Base-by-base conservation (phyloP, 1,284 basidiomycete genomes). In the Cutaneotrichosporon mucoides region DNA sequence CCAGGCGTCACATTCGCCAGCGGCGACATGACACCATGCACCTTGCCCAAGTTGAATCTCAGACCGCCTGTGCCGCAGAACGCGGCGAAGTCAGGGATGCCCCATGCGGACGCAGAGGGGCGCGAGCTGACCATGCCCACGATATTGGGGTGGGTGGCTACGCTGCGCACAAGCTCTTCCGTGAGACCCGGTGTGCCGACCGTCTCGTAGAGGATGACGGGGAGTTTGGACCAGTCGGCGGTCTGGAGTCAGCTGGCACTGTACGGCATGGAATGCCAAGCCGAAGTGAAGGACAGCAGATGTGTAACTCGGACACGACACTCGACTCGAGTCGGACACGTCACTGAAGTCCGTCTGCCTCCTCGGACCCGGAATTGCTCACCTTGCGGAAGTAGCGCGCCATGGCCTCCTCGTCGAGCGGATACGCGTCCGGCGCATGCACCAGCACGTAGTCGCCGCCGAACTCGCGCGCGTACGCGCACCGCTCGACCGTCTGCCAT, bases 401-500 rank as follows among this genome's bases (percentile, higher is more conserved):
- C n/a, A 51, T 24, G 16, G 16, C 49, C 9, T 15, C 16, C 13
- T 42, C 49, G 38, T 42, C 38, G 49, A 38, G 16, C n/a, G 16
- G 38, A 33, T 46, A 46, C n/a, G 24, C 44, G 7, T 15, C 49
- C 4, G 49, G 49, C 15, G 49, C 49, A 41, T 40, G 37, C 37
- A 51, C 49, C 7, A 51, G 37, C 16, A 51, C 49, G 16, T 51
- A 51, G 49, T 51, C 49, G 37, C 37, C 49, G 1, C 49, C 49
- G 11, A 40, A 16, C 10, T 51, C 12, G 37, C 15, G 37, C 10
- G 49, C 49, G 7, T 51, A 38, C 15, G 16, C 37, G 38, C 49
- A 51, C n/a, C 38, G 37, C 37, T 51, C 37, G 16, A 40, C 37
- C 5, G 49, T 51, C 15, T 33, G 49, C 37, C 38, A 51, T 13